These are phyloP conservation scores for Colletotrichum trifolii DNA, from an alignment of 2,329 filamentous ascomycete genomes.

Conservation along the genomic window DNA sequence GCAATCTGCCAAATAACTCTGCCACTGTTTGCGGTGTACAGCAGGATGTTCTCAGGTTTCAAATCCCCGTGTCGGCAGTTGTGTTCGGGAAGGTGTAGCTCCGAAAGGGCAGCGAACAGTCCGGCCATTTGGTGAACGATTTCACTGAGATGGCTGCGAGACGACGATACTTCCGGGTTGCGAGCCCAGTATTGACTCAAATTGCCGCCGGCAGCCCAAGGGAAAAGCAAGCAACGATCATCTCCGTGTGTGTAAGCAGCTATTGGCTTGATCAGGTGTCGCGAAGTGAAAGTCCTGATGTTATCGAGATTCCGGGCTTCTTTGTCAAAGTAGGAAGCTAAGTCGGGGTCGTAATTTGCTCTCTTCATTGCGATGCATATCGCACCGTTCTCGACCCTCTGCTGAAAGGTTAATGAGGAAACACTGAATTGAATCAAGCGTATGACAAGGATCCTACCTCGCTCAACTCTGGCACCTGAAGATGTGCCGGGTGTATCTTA, in stretches of 20 bases:
- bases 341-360: neutral
- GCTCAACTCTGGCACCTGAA: neutral
- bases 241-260: neutral
- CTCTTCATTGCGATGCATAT: constrained; percentile 1
- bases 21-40: neutral
- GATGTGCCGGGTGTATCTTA: constrained; percentile 2
- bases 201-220: constrained; percentile 19
- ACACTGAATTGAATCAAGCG: neutral
- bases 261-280: constrained; percentile 12
- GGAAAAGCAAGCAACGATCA: constrained; percentile 12
- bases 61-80: constrained; percentile 25
- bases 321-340: constrained; percentile 6
- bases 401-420: neutral
- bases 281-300: neutral
- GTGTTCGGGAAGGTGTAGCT: neutral
- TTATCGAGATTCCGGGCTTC: neutral
- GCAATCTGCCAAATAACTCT: neutral
- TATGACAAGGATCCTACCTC: neutral
- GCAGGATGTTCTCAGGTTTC: constrained; percentile 28
- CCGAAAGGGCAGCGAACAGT: neutral
- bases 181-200: constrained; percentile 1
- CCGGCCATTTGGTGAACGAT: neutral
- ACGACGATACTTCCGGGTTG: neutral
- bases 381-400: neutral
- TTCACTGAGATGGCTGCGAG: neutral